Conservation (phyloP, 768 basidiomycete genomes). For the Mycena venus region DNA sequence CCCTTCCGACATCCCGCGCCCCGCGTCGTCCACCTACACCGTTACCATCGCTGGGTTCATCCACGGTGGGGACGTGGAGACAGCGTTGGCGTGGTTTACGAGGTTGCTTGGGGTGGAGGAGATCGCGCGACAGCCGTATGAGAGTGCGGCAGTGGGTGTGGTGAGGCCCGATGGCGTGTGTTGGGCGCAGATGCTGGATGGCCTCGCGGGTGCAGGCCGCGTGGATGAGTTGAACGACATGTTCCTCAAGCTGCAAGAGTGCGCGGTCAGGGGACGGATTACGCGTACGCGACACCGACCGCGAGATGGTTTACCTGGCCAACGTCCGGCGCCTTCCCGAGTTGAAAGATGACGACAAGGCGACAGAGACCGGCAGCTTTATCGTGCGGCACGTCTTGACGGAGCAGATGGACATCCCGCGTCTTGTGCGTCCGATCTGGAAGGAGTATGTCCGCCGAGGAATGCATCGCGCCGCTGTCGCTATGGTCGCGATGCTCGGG, state of each 20-base stretch:
- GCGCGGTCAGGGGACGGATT: conserved; percentile 52
- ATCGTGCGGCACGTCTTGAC: conserved; percentile 28
- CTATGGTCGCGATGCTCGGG: conserved; percentile 33
- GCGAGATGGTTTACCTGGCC: conserved; percentile 57
- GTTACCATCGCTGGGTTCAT: conserved; percentile 77
- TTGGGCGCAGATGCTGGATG: conserved; percentile 73
- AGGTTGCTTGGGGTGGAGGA: conserved; percentile 64
- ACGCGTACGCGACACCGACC: conserved; percentile 52
- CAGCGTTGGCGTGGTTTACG: conserved; percentile 81
- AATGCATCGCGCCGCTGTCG: conserved; percentile 42
- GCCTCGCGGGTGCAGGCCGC: conserved; percentile 62
- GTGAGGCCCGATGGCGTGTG: conserved; percentile 66
- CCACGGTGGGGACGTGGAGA: conserved; percentile 67
- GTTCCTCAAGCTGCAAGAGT: conserved; percentile 55
- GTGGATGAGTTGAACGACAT: conserved; percentile 69
- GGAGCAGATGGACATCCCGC: conserved; percentile 38
- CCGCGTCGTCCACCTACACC: conserved; percentile 74
- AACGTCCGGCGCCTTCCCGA: conserved; percentile 52
- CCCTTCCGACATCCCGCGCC: conserved; percentile 63
- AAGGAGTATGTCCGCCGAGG: conserved; percentile 45
- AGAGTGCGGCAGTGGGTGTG: conserved; percentile 57
- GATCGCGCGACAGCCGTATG: conserved; percentile 50
- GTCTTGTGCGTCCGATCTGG: conserved; percentile 42
- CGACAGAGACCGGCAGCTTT: conserved; percentile 47
- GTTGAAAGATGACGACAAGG: neutral